Percentiles rank a stretch among this genome's conserved stretches.
Evolutionary conservation across 805 yeast species (phyloP).

Genomic region (Ogataea ganodermae): DNA sequence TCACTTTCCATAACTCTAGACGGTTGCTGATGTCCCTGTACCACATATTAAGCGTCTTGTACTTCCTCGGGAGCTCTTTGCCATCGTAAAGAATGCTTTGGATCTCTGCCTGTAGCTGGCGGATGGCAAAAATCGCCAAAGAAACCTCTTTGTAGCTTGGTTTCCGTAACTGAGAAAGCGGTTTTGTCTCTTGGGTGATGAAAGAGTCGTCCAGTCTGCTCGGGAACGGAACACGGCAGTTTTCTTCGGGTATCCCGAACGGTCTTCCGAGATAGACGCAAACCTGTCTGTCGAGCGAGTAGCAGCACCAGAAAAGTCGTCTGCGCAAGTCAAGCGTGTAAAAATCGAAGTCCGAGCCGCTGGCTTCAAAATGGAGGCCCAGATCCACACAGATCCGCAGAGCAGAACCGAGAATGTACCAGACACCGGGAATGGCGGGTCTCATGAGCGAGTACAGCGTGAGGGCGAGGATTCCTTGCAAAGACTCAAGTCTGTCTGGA

Average conservation of each 20-base stretch:
- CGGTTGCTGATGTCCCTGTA: slow-evolving; percentile 49
- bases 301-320: slow-evolving; percentile 86
- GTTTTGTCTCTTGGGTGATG: slow-evolving; percentile 39
- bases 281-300: slow-evolving; percentile 81
- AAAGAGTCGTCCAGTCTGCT: slow-evolving; percentile 71
- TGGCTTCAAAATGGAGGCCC: slow-evolving; percentile 75
- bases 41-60: slow-evolving; percentile 61
- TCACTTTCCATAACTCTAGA: slow-evolving; percentile 63
- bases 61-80: slow-evolving; percentile 69
- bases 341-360: slow-evolving; percentile 44
- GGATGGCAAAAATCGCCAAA: slow-evolving; percentile 62
- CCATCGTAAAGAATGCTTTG: slow-evolving; percentile 71
- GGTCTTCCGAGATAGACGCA: slow-evolving; percentile 88
- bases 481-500: slow-evolving; percentile 62
- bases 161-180: slow-evolving; percentile 41
- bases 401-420: slow-evolving; percentile 86
- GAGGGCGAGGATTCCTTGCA: slow-evolving; percentile 70
- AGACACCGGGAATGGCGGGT: slow-evolving; percentile 88
- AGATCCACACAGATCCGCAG: slow-evolving; percentile 78
- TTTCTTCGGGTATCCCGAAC: slow-evolving; percentile 83
- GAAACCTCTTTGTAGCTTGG: slow-evolving; percentile 68
- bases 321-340: slow-evolving; percentile 69
- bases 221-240: slow-evolving; percentile 71
- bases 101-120: slow-evolving; percentile 77
- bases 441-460: slow-evolving; percentile 81